Evolutionary conservation across 352 stramenopile genomes (phyloP).

Genomic region (Globisporangium yorkense): DNA sequence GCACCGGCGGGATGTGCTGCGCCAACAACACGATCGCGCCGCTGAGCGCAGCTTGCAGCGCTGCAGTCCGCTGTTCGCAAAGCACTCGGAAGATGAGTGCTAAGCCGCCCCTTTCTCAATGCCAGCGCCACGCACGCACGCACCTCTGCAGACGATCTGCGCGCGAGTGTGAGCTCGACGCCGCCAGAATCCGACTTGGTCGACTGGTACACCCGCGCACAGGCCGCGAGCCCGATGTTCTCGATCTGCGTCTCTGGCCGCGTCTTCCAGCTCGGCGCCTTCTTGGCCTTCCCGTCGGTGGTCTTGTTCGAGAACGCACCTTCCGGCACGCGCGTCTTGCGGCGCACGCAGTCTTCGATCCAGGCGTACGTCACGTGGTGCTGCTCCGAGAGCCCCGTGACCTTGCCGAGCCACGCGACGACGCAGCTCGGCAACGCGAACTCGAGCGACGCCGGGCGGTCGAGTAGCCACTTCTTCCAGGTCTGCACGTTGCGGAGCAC

Average conservation of each 20-base stretch:
- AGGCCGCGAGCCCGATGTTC: constrained; percentile 38
- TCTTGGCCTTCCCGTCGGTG: constrained; percentile 3
- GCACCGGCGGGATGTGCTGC: constrained; percentile 58
- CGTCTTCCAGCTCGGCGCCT: constrained; percentile 38
- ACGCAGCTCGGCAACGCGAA: constrained; percentile 56
- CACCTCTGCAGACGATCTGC: constrained; percentile 42
- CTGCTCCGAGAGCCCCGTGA: constrained; percentile 41
- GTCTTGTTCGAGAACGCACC: constrained; percentile 26
- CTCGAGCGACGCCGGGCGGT: constrained; percentile 22
- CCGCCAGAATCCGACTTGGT: constrained; percentile 22
- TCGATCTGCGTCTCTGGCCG: constrained; percentile 41
- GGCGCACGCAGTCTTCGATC: constrained; percentile 75
- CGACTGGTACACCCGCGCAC: constrained; percentile 38
- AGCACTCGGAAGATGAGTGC: background rate
- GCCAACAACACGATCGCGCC: constrained; percentile 66
- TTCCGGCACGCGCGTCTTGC: constrained; percentile 50
- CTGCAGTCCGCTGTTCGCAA: constrained; percentile 32
- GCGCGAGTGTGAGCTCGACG: constrained; percentile 43
- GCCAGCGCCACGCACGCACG: constrained; percentile 12
- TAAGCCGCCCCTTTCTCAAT: background rate
- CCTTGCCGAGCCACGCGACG: constrained; percentile 46
- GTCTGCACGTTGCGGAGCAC: constrained; percentile 27
- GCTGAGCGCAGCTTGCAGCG: constrained; percentile 44
- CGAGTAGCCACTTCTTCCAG: constrained; percentile 39
- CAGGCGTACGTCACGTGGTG: constrained; percentile 70